Conservation (phyloP, 148 eudicot genomes). For the Camellia granthamiana region DNA sequence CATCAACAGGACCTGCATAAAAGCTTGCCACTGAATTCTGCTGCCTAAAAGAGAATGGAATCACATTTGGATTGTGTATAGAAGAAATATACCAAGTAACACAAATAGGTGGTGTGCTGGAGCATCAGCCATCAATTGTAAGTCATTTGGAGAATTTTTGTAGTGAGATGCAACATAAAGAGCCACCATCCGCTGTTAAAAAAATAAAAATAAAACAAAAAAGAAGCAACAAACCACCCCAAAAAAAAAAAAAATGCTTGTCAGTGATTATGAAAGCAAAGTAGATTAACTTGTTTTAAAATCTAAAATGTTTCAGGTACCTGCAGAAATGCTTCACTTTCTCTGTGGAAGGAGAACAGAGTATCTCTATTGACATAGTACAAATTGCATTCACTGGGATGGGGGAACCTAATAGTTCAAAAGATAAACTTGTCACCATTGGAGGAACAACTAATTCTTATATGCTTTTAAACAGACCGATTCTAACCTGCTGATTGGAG, state of each 20-base stretch:
- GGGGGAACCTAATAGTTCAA: slow-evolving; percentile 51
- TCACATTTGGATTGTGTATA: not conserved
- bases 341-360: slow-evolving; percentile 87
- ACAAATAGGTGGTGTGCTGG: slow-evolving; percentile 98
- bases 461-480: not conserved
- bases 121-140: slow-evolving; percentile 94
- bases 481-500: slow-evolving; percentile 67
- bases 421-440: not conserved
- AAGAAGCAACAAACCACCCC: not conserved
- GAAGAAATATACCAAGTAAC: slow-evolving; percentile 64
- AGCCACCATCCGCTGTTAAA: slow-evolving; percentile 90
- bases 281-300: not conserved
- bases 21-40: not conserved
- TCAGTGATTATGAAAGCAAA: not conserved
- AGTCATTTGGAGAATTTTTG: slow-evolving; percentile 91
- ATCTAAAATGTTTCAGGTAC: slow-evolving; percentile 24
- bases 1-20: slow-evolving; percentile 82
- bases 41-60: not conserved
- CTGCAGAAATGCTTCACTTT: slow-evolving; percentile 88
- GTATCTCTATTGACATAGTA: slow-evolving; percentile 93
- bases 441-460: not conserved
- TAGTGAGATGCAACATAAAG: slow-evolving; percentile 94
- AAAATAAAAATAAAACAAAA: not conserved
- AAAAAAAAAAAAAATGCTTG: not conserved
- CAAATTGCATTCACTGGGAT: slow-evolving; percentile 70